phyloP scores from a whole-genome alignment of 2,329 filamentous ascomycete genomes.

The Dissoconium aciculare region DNA sequence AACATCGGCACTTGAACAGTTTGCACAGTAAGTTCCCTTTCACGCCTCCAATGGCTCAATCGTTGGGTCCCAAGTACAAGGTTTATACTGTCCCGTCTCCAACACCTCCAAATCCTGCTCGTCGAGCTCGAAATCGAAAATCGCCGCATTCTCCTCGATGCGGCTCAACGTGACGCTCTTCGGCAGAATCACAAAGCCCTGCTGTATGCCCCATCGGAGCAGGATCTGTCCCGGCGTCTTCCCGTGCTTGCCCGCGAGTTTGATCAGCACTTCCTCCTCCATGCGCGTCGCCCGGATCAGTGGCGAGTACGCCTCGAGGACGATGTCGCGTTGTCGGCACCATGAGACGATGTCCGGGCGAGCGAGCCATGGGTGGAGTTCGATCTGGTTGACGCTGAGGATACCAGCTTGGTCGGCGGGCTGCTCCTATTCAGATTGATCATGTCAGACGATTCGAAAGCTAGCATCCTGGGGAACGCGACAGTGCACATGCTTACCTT shows the following conservation, averaged over 20 bases:
- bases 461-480: not conserved
- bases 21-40: too few species aligned
- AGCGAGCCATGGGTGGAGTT: conserved; percentile 78
- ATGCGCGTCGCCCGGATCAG: conserved; percentile 30
- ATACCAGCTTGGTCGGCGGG: conserved; percentile 47
- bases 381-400: conserved; percentile 73
- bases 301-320: conserved; percentile 36
- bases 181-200: conserved; percentile 47
- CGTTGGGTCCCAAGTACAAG: conserved; percentile 46
- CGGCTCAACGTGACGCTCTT: conserved; percentile 40
- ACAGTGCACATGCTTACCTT: conserved; percentile 21
- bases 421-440: conserved; percentile 12
- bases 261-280: conserved; percentile 38
- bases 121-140: conserved; percentile 47
- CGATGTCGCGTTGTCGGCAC: conserved; percentile 43
- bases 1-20: too few species aligned
- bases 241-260: conserved; percentile 40
- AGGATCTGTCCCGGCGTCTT: conserved; percentile 46
- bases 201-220: conserved; percentile 47
- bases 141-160: conserved; percentile 40
- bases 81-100: conserved; percentile 40
- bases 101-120: conserved; percentile 44
- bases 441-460: not conserved
- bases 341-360: conserved; percentile 67
- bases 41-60: conserved; percentile 16